phyloP scores from a whole-genome alignment of 2,329 filamentous ascomycete species.

The Cladosporium sp. region DNA sequence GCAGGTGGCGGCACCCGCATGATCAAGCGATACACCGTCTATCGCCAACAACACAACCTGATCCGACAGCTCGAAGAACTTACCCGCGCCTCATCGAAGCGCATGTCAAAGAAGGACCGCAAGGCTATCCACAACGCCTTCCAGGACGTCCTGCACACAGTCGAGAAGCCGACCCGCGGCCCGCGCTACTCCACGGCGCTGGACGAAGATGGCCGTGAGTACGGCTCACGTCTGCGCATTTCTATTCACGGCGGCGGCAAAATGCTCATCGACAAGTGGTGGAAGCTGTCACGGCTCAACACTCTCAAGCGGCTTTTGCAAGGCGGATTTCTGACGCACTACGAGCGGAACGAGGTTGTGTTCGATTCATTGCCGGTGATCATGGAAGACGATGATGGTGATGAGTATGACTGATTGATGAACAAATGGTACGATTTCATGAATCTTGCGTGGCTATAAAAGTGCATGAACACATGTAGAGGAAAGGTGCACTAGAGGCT shows the following conservation, averaged over 20 bases:
- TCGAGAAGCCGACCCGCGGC: conserved; percentile 61
- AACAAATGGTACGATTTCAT: background rate
- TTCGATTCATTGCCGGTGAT: conserved; percentile 50
- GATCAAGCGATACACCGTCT: conserved; percentile 62
- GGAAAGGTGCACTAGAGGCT: too few species aligned
- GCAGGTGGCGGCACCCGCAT: conserved; percentile 35
- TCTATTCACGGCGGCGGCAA: conserved; percentile 53
- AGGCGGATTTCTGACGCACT: conserved; percentile 57
- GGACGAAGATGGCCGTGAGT: conserved; percentile 52
- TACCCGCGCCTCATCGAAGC: conserved; percentile 53
- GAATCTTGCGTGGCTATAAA: too few species aligned
- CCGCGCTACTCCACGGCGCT: conserved; percentile 61
- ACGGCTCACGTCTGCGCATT: conserved; percentile 57
- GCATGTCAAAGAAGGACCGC: conserved; percentile 60
- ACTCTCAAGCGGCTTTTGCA: conserved; percentile 55
- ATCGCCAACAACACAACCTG: conserved; percentile 57
- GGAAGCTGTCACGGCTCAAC: conserved; percentile 62
- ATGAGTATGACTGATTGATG: conserved; percentile 5
- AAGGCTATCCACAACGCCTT: conserved; percentile 62
- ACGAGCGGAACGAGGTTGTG: conserved; percentile 55
- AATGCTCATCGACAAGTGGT: conserved; percentile 65
- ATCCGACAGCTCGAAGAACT: conserved; percentile 54
- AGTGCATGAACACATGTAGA: too few species aligned
- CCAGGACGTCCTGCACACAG: conserved; percentile 57
- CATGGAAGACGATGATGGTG: conserved; percentile 22